Evolutionary conservation across 1,139 yeast species (phyloP).

Genomic region (Candida albicans): DNA sequence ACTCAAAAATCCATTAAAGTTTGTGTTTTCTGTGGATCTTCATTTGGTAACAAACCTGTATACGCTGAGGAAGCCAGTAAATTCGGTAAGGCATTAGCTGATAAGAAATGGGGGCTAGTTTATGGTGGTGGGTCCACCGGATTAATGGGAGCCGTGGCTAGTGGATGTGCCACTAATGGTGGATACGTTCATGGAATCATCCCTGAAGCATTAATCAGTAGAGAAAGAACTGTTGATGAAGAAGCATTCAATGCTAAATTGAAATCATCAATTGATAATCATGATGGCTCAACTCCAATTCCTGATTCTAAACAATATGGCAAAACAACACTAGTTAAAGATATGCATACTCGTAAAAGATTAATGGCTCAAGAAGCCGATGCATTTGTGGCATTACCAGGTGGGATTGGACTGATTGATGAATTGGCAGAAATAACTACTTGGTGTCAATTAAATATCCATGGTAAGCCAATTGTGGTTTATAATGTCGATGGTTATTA

Average conservation of each 20-base stretch:
- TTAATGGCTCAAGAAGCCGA: constrained; percentile 86
- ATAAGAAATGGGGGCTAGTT: constrained; percentile 69
- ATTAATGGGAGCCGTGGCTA: constrained; percentile 84
- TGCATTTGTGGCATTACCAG: constrained; percentile 88
- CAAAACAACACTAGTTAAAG: constrained; percentile 75
- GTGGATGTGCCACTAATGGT: constrained; percentile 60
- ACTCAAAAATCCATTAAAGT: constrained; percentile 22
- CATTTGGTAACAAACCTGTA: constrained; percentile 58
- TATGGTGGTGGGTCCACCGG: constrained; percentile 94
- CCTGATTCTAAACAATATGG: constrained; percentile 67
- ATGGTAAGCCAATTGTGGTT: constrained; percentile 74
- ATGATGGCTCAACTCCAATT: constrained; percentile 63
- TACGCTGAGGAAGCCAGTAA: constrained; percentile 56
- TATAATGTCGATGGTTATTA: constrained; percentile 80
- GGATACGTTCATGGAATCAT: constrained; percentile 86
- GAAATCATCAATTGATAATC: constrained; percentile 46
- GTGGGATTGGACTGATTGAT: constrained; percentile 90
- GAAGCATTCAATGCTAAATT: constrained; percentile 48
- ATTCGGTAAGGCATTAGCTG: constrained; percentile 61
- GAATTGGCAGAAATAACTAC: constrained; percentile 89
- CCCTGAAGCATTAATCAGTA: constrained; percentile 75
- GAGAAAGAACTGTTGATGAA: constrained; percentile 59
- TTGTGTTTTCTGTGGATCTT: constrained; percentile 88
- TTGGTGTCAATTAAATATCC: constrained; percentile 85
- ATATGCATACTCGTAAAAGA: constrained; percentile 88